Conservation (phyloP, 2,329 filamentous ascomycete genomes). For the Thermochaetoides dissita region DNA sequence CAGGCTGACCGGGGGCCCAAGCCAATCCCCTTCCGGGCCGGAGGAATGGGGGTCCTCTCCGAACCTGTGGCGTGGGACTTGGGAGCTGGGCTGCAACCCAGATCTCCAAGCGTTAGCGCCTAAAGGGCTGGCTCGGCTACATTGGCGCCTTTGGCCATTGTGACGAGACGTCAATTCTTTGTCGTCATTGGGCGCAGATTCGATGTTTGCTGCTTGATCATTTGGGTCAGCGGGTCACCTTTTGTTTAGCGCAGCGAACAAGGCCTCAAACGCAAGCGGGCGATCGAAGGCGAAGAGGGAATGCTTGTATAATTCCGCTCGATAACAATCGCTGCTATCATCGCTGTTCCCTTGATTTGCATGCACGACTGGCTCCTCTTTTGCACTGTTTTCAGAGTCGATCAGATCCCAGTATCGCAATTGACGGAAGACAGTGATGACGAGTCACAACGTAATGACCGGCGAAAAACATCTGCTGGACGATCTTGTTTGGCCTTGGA, state of each 20-base stretch:
- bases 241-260: not conserved
- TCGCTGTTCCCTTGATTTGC: not conserved
- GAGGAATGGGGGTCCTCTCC: constrained; percentile 7
- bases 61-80: constrained; percentile 8
- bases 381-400: not conserved
- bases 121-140: constrained; percentile 8
- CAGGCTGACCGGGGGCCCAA: not conserved
- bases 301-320: too few relatives aligned
- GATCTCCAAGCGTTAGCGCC: constrained; percentile 5
- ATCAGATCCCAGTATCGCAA: constrained; percentile 7
- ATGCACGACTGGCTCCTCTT: not conserved
- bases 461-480: constrained; percentile 4
- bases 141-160: constrained; percentile 6
- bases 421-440: not conserved
- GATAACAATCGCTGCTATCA: constrained; percentile 8
- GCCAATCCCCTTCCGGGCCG: constrained; percentile 6
- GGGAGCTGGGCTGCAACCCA: constrained; percentile 12
- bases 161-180: constrained; percentile 5
- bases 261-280: not conserved
- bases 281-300: constrained; percentile 2
- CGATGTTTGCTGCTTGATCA: constrained; percentile 8
- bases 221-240: constrained; percentile 10
- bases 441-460: constrained; percentile 5
- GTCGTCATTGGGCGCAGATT: constrained; percentile 10
- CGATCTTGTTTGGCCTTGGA: constrained; percentile 14